A percentile compares a stretch with the other conserved stretches of the same genome.
Conservation (phyloP, 768 basidiomycete species). For the Rhodotorula babjevae region DNA sequence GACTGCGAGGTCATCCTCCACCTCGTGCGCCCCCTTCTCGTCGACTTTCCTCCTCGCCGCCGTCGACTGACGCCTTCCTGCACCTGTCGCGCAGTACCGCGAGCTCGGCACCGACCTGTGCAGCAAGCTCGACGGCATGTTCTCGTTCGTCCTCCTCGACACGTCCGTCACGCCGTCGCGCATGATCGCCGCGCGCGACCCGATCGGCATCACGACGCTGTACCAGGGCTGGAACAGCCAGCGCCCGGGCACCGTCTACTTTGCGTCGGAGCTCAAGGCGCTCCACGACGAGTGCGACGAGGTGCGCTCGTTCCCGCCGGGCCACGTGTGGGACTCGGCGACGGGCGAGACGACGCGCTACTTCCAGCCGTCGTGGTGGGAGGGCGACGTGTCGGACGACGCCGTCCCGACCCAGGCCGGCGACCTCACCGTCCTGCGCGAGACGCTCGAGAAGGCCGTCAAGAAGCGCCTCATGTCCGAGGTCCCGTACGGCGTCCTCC, state of each 20-base stretch:
- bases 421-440: slow-evolving; percentile 67
- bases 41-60: no score
- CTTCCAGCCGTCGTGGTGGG: slow-evolving; percentile 84
- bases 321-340: slow-evolving; percentile 86
- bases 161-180: slow-evolving; percentile 83
- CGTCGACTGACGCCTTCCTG: neutral
- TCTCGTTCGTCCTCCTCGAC: slow-evolving; percentile 93
- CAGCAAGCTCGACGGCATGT: slow-evolving; percentile 89
- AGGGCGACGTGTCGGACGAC: slow-evolving; percentile 65
- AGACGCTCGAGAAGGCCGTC: slow-evolving; percentile 83
- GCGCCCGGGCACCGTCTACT: slow-evolving; percentile 75
- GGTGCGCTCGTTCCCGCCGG: slow-evolving; percentile 92
- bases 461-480: slow-evolving; percentile 95
- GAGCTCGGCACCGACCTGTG: slow-evolving; percentile 73
- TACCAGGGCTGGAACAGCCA: slow-evolving; percentile 92
- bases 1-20: slow-evolving; percentile 97
- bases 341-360: slow-evolving; percentile 75
- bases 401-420: slow-evolving; percentile 59
- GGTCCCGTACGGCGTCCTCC: slow-evolving; percentile 93
- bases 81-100: slow-evolving; percentile 59
- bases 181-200: slow-evolving; percentile 92
- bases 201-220: slow-evolving; percentile 95
- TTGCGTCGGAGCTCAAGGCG: slow-evolving; percentile 93
- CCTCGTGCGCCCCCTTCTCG: slow-evolving; percentile 56
- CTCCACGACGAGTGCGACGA: slow-evolving; percentile 86